These are phyloP conservation scores for Trichosanthes truncata DNA, from an alignment of 306 rosid genomes.

Conservation along the genomic window DNA sequence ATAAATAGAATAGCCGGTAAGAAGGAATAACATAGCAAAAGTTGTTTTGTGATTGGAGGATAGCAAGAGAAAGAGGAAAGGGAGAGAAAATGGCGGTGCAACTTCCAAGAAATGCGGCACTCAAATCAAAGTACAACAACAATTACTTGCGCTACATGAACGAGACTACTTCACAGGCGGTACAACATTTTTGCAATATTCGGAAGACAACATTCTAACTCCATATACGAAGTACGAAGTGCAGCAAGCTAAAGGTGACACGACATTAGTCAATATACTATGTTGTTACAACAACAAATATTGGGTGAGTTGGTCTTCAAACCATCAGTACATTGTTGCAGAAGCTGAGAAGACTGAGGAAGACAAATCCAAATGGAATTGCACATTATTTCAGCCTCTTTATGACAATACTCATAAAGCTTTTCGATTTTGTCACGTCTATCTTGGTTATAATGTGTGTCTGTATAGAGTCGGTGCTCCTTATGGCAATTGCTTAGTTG, in stretches of 20 bases:
- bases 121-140: constrained; percentile 1
- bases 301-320: background rate
- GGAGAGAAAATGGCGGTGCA: background rate
- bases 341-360: background rate
- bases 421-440: background rate
- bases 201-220: background rate
- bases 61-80: no score
- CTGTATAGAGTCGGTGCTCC: background rate
- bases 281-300: background rate
- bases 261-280: background rate
- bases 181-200: background rate
- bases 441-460: background rate
- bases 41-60: no score
- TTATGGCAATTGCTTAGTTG: background rate
- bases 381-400: constrained; percentile 1
- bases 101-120: background rate
- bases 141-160: background rate
- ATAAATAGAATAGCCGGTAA: no score
- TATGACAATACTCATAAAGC: background rate
- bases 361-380: background rate
- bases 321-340: background rate
- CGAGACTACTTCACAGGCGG: background rate
- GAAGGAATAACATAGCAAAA: no score
- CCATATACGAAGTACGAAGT: constrained; percentile 2
- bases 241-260: background rate